Evolutionary conservation across 768 basidiomycete species (phyloP).

Genomic region (Hygrocybe punicea): DNA sequence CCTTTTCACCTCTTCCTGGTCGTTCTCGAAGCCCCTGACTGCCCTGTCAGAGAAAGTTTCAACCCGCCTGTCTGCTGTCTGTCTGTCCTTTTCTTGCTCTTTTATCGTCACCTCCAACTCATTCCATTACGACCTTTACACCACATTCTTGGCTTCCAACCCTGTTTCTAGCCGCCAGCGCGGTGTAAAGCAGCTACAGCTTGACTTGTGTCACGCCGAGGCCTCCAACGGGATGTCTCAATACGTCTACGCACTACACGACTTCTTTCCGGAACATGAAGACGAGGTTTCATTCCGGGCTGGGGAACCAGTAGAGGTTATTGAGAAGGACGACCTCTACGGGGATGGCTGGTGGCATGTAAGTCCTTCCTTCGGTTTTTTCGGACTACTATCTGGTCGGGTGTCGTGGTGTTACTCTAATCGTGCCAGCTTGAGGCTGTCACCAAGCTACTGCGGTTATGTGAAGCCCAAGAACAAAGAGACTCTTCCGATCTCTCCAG

Average conservation of each 20-base stretch:
- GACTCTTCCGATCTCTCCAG: too few species aligned
- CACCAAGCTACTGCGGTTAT: too few species aligned
- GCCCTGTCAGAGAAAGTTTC: not conserved
- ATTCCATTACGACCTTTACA: not conserved
- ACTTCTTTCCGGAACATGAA: slow-evolving; percentile 87
- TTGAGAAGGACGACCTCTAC: slow-evolving; percentile 92
- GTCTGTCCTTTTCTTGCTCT: too few species aligned
- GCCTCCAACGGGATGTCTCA: slow-evolving; percentile 54
- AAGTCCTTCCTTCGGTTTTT: slow-evolving; percentile 19
- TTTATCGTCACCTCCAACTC: not conserved
- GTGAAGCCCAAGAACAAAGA: too few species aligned
- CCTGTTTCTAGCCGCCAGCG: not conserved
- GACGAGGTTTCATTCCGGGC: slow-evolving; percentile 86
- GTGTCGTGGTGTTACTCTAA: too few species aligned
- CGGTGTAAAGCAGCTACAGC: not conserved
- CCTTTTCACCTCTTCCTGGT: not conserved
- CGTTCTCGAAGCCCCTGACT: not conserved
- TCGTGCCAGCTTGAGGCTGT: too few species aligned
- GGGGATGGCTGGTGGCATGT: slow-evolving; percentile 94
- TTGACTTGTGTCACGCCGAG: not conserved
- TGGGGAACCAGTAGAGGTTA: slow-evolving; percentile 83
- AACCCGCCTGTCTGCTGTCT: not conserved
- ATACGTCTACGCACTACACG: slow-evolving; percentile 85
- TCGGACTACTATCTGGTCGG: too few species aligned
- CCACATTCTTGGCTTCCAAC: not conserved